A percentile compares a stretch with the other conserved stretches of the same genome.
These are phyloP conservation scores for Nymphaea thermarum DNA, from an alignment of 164 flowering plant species.

Conservation along the genomic window DNA sequence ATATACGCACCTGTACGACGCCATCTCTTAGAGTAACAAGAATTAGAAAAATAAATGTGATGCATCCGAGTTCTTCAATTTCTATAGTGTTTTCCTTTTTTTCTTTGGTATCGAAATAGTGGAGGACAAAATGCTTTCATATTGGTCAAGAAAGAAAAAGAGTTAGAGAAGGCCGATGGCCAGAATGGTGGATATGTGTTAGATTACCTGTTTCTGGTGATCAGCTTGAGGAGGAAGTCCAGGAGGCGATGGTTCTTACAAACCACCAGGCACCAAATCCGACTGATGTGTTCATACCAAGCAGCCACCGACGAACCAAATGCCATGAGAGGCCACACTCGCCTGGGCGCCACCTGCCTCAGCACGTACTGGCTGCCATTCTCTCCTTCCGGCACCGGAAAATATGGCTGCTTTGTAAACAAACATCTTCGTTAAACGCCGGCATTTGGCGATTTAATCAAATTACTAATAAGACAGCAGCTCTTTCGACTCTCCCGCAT, in stretches of 20 bases:
- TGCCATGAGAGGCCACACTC: constrained; percentile 77
- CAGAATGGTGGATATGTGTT: neutral
- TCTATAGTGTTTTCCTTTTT: no score
- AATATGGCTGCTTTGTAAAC: constrained; percentile 55
- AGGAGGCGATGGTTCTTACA: constrained; percentile 83
- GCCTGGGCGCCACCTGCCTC: constrained; percentile 72
- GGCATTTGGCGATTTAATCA: no score
- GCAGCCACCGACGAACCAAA: constrained; percentile 79
- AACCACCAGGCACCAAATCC: constrained; percentile 61
- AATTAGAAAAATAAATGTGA: no score
- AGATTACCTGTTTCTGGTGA: constrained; percentile 75
- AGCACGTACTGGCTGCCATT: constrained; percentile 63
- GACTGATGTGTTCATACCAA: constrained; percentile 88
- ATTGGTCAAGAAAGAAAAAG: no score
- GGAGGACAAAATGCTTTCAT: no score
- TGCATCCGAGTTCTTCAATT: no score
- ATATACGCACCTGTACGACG: no score
- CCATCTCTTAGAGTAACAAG: no score
- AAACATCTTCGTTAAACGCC: no score
- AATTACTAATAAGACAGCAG: no score
- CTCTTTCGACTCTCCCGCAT: no score
- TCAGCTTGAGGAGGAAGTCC: constrained; percentile 66
- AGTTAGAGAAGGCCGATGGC: neutral
- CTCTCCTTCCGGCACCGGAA: constrained; percentile 70
- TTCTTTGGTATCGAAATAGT: no score